Evolutionary conservation across 495 filamentous ascomycete species (phyloP), one percentile per base, ranked within the genome.

Genomic region (Aspergillus nanangensis): DNA sequence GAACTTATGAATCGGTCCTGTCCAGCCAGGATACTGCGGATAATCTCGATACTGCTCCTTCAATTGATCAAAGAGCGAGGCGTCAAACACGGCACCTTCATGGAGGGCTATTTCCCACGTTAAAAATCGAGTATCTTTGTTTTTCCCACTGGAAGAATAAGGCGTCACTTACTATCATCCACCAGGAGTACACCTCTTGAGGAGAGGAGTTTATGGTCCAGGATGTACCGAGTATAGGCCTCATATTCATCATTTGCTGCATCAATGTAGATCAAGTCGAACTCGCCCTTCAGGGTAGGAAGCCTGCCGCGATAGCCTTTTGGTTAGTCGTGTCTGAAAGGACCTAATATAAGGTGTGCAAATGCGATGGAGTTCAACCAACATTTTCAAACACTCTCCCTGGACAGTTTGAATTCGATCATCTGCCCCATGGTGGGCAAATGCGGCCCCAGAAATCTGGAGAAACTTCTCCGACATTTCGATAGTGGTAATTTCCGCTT

Each of bases 191-290:
- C 24, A 4, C 40, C 40, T 8, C 15, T 13, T n/a, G 40, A n/a
- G 1, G 40, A 20, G 8, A 42, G 23, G 8, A 42, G 40, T 15
- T 31, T 29, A 8, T 18, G 22, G 8, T 42, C 40, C 4, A 42
- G 40, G 24, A 42, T 42, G 17, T 19, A 3, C 24, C 24, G 40
- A 21, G 15, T 19, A 15, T 42, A 42, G 3, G 40, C 24, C 13
- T 25, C 24, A 23, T 42, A 42, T 19, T 31, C 40, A 4, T 17
- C 23, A 21, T 42, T 27, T 10, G 13, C 24, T 21, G 40, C 40
- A 15, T 42, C 40, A 7, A 42, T 17, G 40, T 27, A 42, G 3
- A 42, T 42, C 13, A 42, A 10, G 18, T 42, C 40, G 17, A 42
- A 42, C 5, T 20, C 23, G 17, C 40, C 40, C 8, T 29, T n/a